These are phyloP conservation scores for Dactylella cylindrospora DNA, from an alignment of 2,329 filamentous ascomycete species.

Conservation along the genomic window DNA sequence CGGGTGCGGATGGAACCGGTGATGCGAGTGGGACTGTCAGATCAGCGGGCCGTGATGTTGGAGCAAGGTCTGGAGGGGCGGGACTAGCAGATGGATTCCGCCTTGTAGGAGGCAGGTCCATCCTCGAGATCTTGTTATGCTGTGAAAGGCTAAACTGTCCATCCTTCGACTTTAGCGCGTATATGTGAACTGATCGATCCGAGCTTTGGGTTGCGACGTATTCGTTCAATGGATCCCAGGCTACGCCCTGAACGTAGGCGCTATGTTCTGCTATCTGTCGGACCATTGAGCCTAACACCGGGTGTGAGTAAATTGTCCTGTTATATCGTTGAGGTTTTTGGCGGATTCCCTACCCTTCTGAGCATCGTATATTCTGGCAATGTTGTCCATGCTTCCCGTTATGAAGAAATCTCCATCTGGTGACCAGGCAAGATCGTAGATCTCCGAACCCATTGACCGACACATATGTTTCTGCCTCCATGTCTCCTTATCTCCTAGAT, in stretches of 20 bases:
- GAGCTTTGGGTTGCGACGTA: constrained; percentile 98
- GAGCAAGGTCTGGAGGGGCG: constrained; percentile 77
- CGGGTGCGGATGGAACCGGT: constrained; percentile 84
- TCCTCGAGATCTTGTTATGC: constrained; percentile 79
- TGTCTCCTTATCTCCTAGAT: constrained; percentile 88
- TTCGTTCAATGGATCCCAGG: constrained; percentile 97
- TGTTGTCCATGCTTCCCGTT: constrained; percentile 98
- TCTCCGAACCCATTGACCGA: constrained; percentile 88
- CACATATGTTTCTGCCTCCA: constrained; percentile 99
- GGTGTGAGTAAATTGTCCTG: constrained; percentile 9
- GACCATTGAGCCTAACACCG: constrained; percentile 63
- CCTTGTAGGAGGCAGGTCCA: constrained; percentile 80
- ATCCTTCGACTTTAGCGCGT: constrained; percentile 93
- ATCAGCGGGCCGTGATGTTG: constrained; percentile 62
- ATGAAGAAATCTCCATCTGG: constrained; percentile 97
- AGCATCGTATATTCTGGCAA: constrained; percentile 94
- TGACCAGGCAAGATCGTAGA: constrained; percentile 98
- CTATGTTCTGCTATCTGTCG: constrained; percentile 96
- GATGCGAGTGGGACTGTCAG: constrained; percentile 68
- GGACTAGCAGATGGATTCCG: constrained; percentile 90
- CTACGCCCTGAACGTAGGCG: constrained; percentile 96
- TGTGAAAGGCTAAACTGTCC: constrained; percentile 84
- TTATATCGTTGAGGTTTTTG: constrained; percentile 42
- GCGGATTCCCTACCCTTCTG: constrained; percentile 67
- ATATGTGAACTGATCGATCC: constrained; percentile 95